Evolutionary conservation across 169 alveolate species (phyloP).

Genomic region (Plasmodium yoelii): DNA sequence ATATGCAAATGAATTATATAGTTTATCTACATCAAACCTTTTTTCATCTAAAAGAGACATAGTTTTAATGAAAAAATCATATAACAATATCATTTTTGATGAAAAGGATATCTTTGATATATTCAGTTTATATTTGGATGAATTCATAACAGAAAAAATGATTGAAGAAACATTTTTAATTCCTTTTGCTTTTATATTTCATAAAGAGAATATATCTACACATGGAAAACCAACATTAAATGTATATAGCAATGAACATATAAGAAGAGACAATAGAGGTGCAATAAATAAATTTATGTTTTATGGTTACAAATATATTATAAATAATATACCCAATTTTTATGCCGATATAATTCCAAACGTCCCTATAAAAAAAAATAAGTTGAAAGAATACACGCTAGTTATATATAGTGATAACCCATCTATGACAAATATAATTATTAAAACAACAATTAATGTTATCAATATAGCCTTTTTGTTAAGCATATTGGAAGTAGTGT

Average conservation of each 20-base stretch:
- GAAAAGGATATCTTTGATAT: constrained; percentile 50
- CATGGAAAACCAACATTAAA: background rate
- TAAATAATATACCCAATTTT: background rate
- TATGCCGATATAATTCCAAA: constrained; percentile 6
- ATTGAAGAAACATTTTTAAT: constrained; percentile 22
- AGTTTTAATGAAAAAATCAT: constrained; percentile 9
- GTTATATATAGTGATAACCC: constrained; percentile 72
- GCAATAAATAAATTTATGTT: constrained; percentile 34
- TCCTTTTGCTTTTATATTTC: constrained; percentile 33
- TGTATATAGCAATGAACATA: constrained; percentile 20
- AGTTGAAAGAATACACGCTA: constrained; percentile 38
- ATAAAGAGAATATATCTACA: background rate
- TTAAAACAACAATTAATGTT: constrained; percentile 58
- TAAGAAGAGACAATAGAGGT: constrained; percentile 27
- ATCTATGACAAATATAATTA: constrained; percentile 39
- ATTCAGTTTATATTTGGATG: constrained; percentile 25
- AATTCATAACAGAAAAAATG: constrained; percentile 39
- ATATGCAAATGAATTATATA: constrained; percentile 50
- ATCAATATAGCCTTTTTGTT: constrained; percentile 56
- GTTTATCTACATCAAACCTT: constrained; percentile 23
- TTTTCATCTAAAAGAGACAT: constrained; percentile 58
- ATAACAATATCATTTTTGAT: constrained; percentile 51
- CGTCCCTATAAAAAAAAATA: background rate
- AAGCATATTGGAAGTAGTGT: constrained; percentile 49
- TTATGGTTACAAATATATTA: constrained; percentile 32